A percentile compares a stretch with the other conserved stretches of the same genome.
Evolutionary conservation across 345 rosid genomes (phyloP).

Genomic region (Melaleuca quinquenervia): DNA sequence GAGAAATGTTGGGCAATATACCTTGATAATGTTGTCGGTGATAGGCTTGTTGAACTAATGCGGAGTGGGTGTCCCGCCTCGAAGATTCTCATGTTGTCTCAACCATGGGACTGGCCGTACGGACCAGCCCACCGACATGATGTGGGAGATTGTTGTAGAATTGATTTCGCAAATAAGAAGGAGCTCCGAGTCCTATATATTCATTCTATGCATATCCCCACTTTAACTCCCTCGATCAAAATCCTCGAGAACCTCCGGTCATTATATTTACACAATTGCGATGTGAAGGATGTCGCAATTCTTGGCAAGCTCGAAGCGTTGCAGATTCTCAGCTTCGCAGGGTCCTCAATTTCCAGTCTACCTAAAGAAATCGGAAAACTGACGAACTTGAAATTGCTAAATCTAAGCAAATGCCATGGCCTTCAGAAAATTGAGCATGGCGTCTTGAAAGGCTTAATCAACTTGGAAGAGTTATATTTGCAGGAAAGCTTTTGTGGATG

Average conservation of each 20-base stretch:
- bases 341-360: not conserved
- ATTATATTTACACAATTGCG: not conserved
- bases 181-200: not conserved
- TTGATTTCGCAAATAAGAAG: not conserved
- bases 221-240: not conserved
- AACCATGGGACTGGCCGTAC: accelerated
- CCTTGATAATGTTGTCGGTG: not conserved
- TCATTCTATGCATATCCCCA: no score
- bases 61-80: not conserved
- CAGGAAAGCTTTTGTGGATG: not conserved
- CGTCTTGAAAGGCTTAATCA: not conserved
- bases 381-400: not conserved
- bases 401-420: not conserved
- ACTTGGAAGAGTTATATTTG: not conserved
- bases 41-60: not conserved
- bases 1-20: not conserved
- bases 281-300: not conserved
- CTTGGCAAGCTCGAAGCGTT: not conserved
- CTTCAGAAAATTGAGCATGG: not conserved
- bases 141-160: not conserved
- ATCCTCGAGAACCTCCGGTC: not conserved
- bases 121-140: accelerated
- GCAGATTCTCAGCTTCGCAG: not conserved
- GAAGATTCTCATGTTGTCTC: not conserved
- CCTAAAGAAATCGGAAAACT: not conserved